These are phyloP conservation scores for Lactarius sp. DNA, from an alignment of 768 basidiomycete genomes.

Conservation along the genomic window DNA sequence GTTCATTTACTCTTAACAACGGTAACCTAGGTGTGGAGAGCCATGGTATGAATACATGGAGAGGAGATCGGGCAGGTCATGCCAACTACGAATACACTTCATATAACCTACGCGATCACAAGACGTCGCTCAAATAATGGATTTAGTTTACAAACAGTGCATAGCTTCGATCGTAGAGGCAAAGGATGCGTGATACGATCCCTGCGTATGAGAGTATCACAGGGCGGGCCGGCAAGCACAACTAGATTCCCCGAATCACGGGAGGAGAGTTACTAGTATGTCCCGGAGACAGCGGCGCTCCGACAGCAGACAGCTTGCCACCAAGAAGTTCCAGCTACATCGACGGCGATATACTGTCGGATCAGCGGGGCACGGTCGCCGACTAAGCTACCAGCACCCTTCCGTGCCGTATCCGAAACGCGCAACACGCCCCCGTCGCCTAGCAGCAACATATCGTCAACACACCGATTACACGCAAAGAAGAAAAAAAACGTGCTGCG, in stretches of 20 bases:
- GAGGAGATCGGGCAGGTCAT: neutral
- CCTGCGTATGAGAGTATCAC: neutral
- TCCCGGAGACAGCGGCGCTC: too few relatives aligned
- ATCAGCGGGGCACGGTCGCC: neutral
- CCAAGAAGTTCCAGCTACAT: too few relatives aligned
- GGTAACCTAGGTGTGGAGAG: neutral
- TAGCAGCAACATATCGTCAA: constrained; percentile 4
- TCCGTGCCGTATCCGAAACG: constrained; percentile 16
- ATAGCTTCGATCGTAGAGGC: too few relatives aligned
- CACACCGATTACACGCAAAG: too few relatives aligned
- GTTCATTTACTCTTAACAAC: neutral
- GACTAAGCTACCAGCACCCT: constrained; percentile 1
- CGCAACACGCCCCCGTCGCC: neutral
- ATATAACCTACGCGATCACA: too few relatives aligned
- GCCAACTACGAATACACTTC: neutral
- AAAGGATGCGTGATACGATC: too few relatives aligned
- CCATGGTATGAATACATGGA: neutral
- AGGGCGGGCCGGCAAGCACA: neutral
- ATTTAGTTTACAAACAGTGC: neutral
- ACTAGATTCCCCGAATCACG: neutral
- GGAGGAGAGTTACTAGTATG: neutral
- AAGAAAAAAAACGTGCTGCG: neutral
- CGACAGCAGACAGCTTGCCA: too few relatives aligned
- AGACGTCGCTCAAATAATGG: too few relatives aligned
- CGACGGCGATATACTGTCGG: neutral